Evolutionary conservation across 441 rosid genomes (phyloP).

Genomic region (Bocquillonia castaneifolia): DNA sequence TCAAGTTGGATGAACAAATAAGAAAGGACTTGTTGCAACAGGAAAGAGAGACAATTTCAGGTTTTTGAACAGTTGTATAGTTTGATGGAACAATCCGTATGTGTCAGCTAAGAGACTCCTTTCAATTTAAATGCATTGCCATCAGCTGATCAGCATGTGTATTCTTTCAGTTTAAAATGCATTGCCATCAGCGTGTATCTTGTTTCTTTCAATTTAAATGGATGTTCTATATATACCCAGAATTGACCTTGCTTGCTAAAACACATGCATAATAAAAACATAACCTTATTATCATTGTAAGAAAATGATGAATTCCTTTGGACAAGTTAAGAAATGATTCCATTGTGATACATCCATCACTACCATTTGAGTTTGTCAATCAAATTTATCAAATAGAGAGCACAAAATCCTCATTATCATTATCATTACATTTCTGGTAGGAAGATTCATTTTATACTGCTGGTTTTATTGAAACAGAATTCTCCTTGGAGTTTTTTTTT

Average conservation of each 20-base stretch:
- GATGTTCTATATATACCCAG: neutral
- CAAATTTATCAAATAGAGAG: neutral
- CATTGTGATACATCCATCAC: neutral
- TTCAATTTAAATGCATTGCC: neutral
- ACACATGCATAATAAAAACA: neutral
- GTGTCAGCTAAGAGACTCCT: neutral
- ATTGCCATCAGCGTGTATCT: neutral
- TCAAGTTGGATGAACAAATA: slow-evolving; percentile 44
- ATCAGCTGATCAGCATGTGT: neutral
- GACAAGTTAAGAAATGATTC: neutral
- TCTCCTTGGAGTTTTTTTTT: neutral
- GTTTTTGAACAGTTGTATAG: neutral
- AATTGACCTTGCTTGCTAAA: neutral
- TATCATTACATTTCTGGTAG: neutral
- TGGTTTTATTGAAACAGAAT: neutral
- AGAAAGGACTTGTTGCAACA: slow-evolving; percentile 35
- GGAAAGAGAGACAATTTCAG: slow-evolving; percentile 29
- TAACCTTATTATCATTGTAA: neutral
- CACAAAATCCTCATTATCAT: neutral
- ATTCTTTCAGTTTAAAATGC: neutral
- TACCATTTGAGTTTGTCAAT: neutral
- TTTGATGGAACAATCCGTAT: too few relatives aligned
- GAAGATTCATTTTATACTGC: neutral
- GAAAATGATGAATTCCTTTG: neutral
- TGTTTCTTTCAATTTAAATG: too few relatives aligned